A percentile compares a stretch with the other conserved stretches of the same genome.
phyloP scores from a whole-genome alignment of 2,329 filamentous ascomycete species.

The Verticillium nubilum region DNA sequence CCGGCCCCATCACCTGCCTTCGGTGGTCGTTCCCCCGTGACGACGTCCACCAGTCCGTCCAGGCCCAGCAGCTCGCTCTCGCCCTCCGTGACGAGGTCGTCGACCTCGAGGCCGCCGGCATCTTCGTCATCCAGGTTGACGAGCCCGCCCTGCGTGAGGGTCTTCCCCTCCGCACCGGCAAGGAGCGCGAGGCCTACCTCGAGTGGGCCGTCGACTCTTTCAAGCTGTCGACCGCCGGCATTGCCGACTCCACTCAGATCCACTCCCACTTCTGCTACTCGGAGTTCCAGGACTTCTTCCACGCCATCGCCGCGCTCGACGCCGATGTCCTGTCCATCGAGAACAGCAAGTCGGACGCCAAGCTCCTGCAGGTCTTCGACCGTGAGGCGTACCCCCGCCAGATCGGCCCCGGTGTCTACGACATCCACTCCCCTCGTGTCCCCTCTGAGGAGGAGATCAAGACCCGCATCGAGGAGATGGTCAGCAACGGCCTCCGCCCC shows the following conservation, averaged over 20 bases:
- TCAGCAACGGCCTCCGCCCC: slow-evolving; percentile 82
- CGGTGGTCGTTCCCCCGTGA: slow-evolving; percentile 99
- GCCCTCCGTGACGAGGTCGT: slow-evolving; percentile 97
- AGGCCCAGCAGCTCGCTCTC: slow-evolving; percentile 97
- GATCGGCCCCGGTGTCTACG: slow-evolving; percentile 98
- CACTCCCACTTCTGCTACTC: slow-evolving; percentile 99
- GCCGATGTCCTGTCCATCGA: slow-evolving; percentile 98
- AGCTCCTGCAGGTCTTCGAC: slow-evolving; percentile 97
- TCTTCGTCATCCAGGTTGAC: slow-evolving; percentile 98
- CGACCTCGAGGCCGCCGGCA: slow-evolving; percentile 93
- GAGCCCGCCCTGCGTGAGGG: slow-evolving; percentile 99
- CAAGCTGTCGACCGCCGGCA: slow-evolving; percentile 89
- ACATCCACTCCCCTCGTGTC: slow-evolving; percentile 98
- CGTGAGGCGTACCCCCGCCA: slow-evolving; percentile 96
- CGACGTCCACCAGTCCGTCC: slow-evolving; percentile 97
- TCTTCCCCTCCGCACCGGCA: slow-evolving; percentile 89
- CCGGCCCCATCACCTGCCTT: slow-evolving; percentile 96
- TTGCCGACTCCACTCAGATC: slow-evolving; percentile 95
- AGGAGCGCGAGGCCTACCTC: slow-evolving; percentile 95
- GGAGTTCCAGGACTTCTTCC: slow-evolving; percentile 99
- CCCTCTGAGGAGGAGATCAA: slow-evolving; percentile 97
- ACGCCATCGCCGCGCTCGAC: slow-evolving; percentile 96
- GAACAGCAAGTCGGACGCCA: slow-evolving; percentile 99
- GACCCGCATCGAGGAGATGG: slow-evolving; percentile 96
- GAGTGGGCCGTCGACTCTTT: slow-evolving; percentile 97